Percentiles rank a stretch among this genome's conserved stretches.
Evolutionary conservation across 2,329 filamentous ascomycete genomes (phyloP).

Genomic region (Pseudocercospora crystallina): DNA sequence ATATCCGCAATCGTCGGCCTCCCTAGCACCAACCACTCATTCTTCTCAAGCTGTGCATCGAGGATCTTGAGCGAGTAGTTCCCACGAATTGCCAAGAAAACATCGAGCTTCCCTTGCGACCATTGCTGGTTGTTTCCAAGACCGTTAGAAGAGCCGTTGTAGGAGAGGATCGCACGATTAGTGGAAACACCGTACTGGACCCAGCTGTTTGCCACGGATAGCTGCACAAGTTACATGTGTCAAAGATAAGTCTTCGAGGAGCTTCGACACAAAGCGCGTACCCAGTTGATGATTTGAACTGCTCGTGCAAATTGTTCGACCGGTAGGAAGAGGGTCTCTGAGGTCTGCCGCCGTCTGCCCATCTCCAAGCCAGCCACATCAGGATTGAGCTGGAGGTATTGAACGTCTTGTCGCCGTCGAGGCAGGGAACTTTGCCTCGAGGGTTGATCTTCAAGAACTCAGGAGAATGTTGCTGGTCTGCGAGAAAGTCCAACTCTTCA

Average conservation of each 20-base stretch:
- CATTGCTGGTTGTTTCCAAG: constrained; percentile 50
- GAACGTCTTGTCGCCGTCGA: constrained; percentile 15
- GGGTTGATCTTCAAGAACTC: constrained; percentile 14
- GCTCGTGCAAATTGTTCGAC: too few species aligned
- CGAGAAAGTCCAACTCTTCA: constrained; percentile 9
- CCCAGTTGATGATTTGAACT: too few species aligned
- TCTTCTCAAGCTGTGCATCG: neutral
- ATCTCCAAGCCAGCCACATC: constrained; percentile 1
- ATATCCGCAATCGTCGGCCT: constrained; percentile 25
- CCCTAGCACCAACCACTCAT: constrained; percentile 2
- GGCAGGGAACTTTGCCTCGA: constrained; percentile 10
- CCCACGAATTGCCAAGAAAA: constrained; percentile 33
- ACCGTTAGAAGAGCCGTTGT: constrained; percentile 15
- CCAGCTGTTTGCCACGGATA: constrained; percentile 12
- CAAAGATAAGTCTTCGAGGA: too few species aligned
- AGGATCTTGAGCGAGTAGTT: constrained; percentile 19
- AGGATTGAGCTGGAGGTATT: constrained; percentile 11
- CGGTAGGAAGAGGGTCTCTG: too few species aligned
- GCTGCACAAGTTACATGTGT: neutral
- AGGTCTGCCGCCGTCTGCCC: too few species aligned
- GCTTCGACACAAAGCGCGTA: too few species aligned
- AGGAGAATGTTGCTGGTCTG: constrained; percentile 15
- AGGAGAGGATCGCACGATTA: constrained; percentile 23
- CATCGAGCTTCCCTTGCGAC: constrained; percentile 58
- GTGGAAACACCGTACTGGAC: constrained; percentile 20